Conservation (phyloP, 2,329 filamentous ascomycete genomes). For the Neofusicoccum laricinum region DNA sequence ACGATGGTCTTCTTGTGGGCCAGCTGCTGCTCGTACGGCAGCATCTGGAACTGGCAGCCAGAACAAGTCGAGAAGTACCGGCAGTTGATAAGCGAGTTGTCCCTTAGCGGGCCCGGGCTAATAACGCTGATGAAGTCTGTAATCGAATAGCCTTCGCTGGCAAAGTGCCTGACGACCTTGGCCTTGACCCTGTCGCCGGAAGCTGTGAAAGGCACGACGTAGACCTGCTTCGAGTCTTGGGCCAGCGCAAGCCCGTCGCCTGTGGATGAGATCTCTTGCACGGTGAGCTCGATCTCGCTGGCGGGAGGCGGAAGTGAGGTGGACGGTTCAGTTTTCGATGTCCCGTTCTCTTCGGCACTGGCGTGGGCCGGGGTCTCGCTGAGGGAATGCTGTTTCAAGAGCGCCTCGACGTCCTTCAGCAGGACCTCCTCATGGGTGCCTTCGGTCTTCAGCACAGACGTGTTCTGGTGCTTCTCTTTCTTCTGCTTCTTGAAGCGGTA, state of each 20-base stretch:
- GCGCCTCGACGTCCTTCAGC: conserved; percentile 42
- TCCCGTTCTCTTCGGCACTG: conserved; percentile 13
- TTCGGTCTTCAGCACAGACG: conserved; percentile 36
- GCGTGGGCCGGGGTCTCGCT: conserved; percentile 19
- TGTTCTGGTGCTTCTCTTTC: conserved; percentile 36
- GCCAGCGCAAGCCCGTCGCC: conserved; percentile 83
- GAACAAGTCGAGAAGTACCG: conserved; percentile 84
- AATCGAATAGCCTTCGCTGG: conserved; percentile 64
- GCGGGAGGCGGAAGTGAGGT: conserved; percentile 14
- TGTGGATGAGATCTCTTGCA: conserved; percentile 80
- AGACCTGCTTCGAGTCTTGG: conserved; percentile 66
- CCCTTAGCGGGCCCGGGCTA: conserved; percentile 69
- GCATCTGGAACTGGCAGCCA: conserved; percentile 97
- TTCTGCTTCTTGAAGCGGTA: conserved; percentile 45
- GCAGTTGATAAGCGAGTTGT: conserved; percentile 75
- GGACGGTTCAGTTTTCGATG: neutral
- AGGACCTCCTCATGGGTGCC: conserved; percentile 51
- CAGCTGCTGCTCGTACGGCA: conserved; percentile 83
- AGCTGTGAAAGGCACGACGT: conserved; percentile 82
- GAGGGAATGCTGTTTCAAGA: conserved; percentile 37
- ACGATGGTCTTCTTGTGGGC: conserved; percentile 80
- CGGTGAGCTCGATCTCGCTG: conserved; percentile 66
- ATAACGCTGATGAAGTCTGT: conserved; percentile 80
- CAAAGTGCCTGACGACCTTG: conserved; percentile 73
- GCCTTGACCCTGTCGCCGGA: conserved; percentile 79